Conservation (phyloP, 2,329 filamentous ascomycete species). For the Tolypocladium album region DNA sequence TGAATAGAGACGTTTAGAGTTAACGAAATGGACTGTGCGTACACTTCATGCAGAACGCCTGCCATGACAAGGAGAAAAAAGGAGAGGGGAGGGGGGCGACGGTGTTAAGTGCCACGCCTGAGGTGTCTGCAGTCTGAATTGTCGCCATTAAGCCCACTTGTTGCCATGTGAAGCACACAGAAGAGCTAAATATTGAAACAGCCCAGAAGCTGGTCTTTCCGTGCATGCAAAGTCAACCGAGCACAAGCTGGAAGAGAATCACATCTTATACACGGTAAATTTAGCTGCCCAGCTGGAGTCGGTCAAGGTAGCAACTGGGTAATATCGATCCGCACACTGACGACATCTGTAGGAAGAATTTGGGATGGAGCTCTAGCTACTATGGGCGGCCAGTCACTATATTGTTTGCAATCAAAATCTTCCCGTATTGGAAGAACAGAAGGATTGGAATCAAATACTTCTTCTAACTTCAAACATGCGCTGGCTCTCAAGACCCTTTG, state of each 20-base stretch:
- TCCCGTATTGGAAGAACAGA: no score
- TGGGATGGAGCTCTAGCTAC: neutral
- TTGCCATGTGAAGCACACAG: neutral
- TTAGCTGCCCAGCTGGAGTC: neutral
- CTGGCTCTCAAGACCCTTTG: no score
- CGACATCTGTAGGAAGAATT: neutral
- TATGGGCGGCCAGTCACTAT: neutral
- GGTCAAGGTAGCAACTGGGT: neutral
- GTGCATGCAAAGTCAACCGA: neutral
- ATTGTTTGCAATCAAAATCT: neutral
- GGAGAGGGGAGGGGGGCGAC: no score
- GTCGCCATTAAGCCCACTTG: neutral
- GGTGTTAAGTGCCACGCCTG: neutral
- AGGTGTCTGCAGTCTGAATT: neutral
- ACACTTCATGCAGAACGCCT: neutral
- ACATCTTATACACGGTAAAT: neutral
- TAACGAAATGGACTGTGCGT: neutral
- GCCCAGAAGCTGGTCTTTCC: neutral
- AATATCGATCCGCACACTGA: neutral
- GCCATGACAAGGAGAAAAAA: neutral
- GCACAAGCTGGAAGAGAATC: neutral
- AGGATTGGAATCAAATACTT: neutral
- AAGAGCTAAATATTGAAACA: neutral
- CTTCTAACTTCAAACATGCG: neutral
- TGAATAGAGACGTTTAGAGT: neutral